Evolutionary conservation across 2,329 filamentous ascomycete genomes (phyloP).

Genomic region (Plectosphaerella plurivora): DNA sequence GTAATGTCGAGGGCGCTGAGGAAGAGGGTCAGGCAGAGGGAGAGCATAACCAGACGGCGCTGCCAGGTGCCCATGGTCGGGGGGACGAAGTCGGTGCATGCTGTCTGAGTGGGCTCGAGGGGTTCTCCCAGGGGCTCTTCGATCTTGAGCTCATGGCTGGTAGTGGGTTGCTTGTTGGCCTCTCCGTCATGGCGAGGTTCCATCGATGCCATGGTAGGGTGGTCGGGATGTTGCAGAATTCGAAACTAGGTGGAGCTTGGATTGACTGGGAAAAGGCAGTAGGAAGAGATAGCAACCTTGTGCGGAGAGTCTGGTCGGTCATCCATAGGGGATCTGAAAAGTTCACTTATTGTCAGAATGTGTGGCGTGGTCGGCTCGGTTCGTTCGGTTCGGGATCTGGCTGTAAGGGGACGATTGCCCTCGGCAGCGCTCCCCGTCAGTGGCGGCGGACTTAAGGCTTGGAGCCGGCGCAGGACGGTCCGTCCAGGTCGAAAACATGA

Average conservation of each 20-base stretch:
- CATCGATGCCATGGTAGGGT: no score
- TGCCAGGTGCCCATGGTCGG: background rate
- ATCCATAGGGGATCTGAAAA: background rate
- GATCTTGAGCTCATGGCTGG: background rate
- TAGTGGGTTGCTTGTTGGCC: background rate
- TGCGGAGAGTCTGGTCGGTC: no score
- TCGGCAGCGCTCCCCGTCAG: no score
- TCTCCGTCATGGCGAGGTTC: background rate
- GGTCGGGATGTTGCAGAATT: background rate
- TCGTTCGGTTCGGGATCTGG: background rate
- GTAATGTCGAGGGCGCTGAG: slow-evolving; percentile 17
- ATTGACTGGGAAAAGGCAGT: background rate
- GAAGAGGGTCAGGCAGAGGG: background rate
- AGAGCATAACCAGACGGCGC: background rate
- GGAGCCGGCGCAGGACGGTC: background rate
- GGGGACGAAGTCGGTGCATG: background rate
- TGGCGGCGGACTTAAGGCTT: background rate
- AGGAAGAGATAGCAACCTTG: no score
- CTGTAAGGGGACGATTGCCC: no score
- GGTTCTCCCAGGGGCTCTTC: background rate
- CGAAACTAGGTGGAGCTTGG: background rate
- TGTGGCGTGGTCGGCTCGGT: background rate
- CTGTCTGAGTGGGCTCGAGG: background rate
- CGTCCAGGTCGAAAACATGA: background rate
- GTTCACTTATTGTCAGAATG: background rate